Conservation (phyloP, 2,329 filamentous ascomycete species). For the Alternaria angustiovoidea region DNA sequence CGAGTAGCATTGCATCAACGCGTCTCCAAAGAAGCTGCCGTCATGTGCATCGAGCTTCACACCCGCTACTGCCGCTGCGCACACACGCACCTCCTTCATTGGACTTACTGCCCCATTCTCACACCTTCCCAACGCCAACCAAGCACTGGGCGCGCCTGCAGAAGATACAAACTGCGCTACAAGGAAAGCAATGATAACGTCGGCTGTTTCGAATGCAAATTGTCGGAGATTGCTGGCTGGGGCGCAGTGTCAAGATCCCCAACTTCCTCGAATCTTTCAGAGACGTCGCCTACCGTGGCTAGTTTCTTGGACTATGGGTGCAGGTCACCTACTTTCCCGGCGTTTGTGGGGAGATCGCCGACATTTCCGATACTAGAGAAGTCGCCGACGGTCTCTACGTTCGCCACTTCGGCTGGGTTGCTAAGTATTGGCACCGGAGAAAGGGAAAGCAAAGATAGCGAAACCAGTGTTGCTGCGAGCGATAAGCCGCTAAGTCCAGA, state of each 20-base stretch:
- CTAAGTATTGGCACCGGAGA: background rate
- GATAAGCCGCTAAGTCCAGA: background rate
- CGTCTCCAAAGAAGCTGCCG: background rate
- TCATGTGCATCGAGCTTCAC: slow-evolving; percentile 24
- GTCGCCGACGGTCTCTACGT: background rate
- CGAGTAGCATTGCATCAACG: background rate
- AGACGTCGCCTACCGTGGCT: background rate
- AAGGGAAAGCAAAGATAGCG: background rate
- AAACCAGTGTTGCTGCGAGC: background rate
- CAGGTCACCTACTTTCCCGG: background rate
- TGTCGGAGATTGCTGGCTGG: background rate
- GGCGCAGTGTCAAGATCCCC: background rate
- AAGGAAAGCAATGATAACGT: background rate
- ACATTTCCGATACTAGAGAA: too few species aligned
- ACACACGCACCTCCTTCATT: slow-evolving; percentile 16
- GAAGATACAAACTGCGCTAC: slow-evolving; percentile 15
- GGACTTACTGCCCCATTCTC: slow-evolving; percentile 26
- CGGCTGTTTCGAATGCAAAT: background rate
- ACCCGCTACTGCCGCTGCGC: slow-evolving; percentile 19
- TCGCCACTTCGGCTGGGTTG: background rate
- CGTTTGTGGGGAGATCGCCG: too few species aligned
- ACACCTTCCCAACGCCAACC: slow-evolving; percentile 1
- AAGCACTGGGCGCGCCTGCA: slow-evolving; percentile 14
- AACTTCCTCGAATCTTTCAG: background rate
- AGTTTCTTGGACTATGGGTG: background rate